Base-by-base conservation (phyloP, 768 basidiomycete genomes). In the Naganishia onofrii region DNA sequence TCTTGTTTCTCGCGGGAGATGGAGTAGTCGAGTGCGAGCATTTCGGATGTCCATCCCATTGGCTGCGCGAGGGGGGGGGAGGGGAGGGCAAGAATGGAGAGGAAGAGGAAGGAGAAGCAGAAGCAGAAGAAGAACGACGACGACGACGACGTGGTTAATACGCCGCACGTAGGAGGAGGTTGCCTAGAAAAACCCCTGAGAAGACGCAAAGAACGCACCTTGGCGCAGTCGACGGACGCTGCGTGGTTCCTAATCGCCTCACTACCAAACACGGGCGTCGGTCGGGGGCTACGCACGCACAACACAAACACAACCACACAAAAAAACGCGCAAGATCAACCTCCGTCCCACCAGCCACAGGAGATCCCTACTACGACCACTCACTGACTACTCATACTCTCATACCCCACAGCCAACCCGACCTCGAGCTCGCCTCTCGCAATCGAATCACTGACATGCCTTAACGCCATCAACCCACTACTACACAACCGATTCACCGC, bases 21-120 rank as follows among this genome's bases (percentile, higher is more conserved):
- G 69, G 85, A 80, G 79, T 87, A 92, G 52, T 92, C 89, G 36
- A 82, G 80, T 0, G 91, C 91, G 36, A 93, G 89, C 72, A 91
- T 93, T 81, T 93, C 91, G 73, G 88, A 88, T 7, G 91, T 91
- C 91, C 91, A 92, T 8, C 91, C 91, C 91, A 92, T 93, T 36
- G 89, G 89, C 76, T 63, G 87, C 19, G 1, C n/a, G 48, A 4
- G 7, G 34, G 12, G 6, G 48, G 3, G 63, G 31, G 31, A 9
- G 29, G 15, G 5, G 17, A 5, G 36, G 6, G 36, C 36, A 5
- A 36, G 42, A 42, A 17, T 42, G 42, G 36, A 6, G 12, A 12
- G 36, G 36, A 36, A 12, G 5, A 36, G 36, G 5, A 6, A 36
- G 36, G n/a, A n/a, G n/a, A n/a, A n/a, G n/a, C n/a, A n/a, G n/a